These are phyloP conservation scores for Hippophae tibetana DNA, from an alignment of 306 rosid genomes.

Conservation along the genomic window DNA sequence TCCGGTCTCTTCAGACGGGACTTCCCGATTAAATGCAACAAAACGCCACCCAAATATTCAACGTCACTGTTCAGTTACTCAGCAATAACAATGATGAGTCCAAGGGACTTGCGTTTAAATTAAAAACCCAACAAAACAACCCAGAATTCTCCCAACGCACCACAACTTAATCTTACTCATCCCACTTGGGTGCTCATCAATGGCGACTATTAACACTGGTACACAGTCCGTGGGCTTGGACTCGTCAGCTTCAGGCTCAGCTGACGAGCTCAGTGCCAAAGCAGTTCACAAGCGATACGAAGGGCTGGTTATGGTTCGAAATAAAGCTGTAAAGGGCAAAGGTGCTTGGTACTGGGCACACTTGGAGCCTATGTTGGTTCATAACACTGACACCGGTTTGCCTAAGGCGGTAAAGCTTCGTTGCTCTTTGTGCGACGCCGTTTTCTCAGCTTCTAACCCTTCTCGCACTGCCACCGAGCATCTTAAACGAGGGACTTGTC, in stretches of 20 bases:
- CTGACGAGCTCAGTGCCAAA: constrained; percentile 61
- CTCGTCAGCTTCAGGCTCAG: constrained; percentile 15
- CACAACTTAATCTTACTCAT: constrained; percentile 1
- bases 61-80: constrained; percentile 1
- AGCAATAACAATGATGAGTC: constrained; percentile 6
- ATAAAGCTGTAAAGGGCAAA: constrained; percentile 81
- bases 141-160: not conserved
- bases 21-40: constrained; percentile 31
- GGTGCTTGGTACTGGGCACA: constrained; percentile 99
- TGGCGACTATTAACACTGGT: constrained; percentile 56
- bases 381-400: constrained; percentile 57
- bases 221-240: constrained; percentile 28
- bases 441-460: constrained; percentile 90
- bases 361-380: constrained; percentile 72
- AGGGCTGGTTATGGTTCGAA: constrained; percentile 70
- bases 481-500: constrained; percentile 88
- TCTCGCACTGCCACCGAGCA: constrained; percentile 93
- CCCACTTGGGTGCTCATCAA: constrained; percentile 20
- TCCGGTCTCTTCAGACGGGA: constrained; percentile 27
- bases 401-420: constrained; percentile 88
- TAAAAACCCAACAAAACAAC: not conserved
- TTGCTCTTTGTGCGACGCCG: constrained; percentile 79
- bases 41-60: constrained; percentile 5
- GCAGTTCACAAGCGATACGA: constrained; percentile 70
- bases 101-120: constrained; percentile 8